Evolutionary conservation across 345 rosid species (phyloP).

Genomic region (Sonneratia alba): DNA sequence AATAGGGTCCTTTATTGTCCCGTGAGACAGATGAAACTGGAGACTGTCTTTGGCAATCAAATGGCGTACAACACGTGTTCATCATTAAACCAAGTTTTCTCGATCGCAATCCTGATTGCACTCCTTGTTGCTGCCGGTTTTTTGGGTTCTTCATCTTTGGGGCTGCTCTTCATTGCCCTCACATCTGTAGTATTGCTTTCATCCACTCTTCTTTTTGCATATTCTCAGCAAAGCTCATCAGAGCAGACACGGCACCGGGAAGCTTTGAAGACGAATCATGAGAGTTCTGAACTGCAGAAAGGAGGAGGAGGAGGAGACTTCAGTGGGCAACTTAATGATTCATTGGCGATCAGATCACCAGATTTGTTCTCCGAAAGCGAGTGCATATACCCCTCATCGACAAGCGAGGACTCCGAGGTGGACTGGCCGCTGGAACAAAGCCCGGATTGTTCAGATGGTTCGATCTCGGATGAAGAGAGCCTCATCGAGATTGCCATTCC

Average conservation of each 20-base stretch:
- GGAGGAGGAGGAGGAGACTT: not conserved
- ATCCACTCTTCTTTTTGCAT: slow-evolving; percentile 10
- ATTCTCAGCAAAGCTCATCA: slow-evolving; percentile 4
- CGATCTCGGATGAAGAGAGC: slow-evolving; percentile 36
- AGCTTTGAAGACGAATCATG: not conserved
- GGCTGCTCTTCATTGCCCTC: slow-evolving; percentile 14
- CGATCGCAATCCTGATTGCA: slow-evolving; percentile 9
- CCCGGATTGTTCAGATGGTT: slow-evolving; percentile 26
- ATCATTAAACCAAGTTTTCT: slow-evolving; percentile 10
- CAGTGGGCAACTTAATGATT: not conserved
- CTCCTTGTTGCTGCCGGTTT: slow-evolving; percentile 10
- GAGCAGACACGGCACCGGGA: not conserved
- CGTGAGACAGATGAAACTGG: slow-evolving; percentile 8
- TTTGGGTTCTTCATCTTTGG: slow-evolving; percentile 10
- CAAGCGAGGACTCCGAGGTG: slow-evolving; percentile 27
- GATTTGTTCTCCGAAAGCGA: slow-evolving; percentile 18
- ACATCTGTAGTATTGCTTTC: slow-evolving; percentile 14
- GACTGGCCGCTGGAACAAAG: slow-evolving; percentile 16
- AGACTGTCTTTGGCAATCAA: not conserved
- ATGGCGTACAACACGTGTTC: slow-evolving; percentile 16
- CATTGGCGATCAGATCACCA: not conserved
- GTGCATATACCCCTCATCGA: slow-evolving; percentile 14
- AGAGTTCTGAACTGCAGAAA: not conserved
- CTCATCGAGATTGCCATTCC: slow-evolving; percentile 40
- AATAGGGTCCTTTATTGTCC: not conserved